Percentiles rank a stretch among this genome's conserved stretches.
phyloP scores from a whole-genome alignment of 805 yeast species.

The Wickerhamiella siamensis region DNA sequence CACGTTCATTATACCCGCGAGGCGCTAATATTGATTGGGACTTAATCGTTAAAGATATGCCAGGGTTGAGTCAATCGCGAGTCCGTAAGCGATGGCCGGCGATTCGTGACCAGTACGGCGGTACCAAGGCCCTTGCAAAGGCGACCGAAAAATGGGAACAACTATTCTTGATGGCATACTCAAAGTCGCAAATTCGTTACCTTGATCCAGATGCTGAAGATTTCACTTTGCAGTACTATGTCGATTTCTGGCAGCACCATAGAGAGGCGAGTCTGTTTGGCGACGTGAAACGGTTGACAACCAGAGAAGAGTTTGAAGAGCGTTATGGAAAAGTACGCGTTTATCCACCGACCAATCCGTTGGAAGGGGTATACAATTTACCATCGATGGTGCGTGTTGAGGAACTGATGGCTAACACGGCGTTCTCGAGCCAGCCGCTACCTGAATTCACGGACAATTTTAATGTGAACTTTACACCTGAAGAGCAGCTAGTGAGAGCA shows the following conservation, averaged over 20 bases:
- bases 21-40: conserved; percentile 51
- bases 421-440: no score
- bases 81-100: conserved; percentile 58
- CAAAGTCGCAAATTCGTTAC: conserved; percentile 30
- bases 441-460: not conserved
- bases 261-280: conserved; percentile 26
- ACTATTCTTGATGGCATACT: conserved; percentile 44
- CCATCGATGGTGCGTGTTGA: conserved; percentile 64
- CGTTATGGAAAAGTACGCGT: conserved; percentile 32
- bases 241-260: conserved; percentile 50
- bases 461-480: conserved; percentile 10
- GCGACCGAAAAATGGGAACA: conserved; percentile 50
- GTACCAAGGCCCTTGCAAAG: conserved; percentile 41
- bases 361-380: conserved; percentile 34
- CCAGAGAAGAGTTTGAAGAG: conserved; percentile 32
- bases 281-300: conserved; percentile 13
- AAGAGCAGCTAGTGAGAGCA: conserved; percentile 24
- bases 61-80: conserved; percentile 29
- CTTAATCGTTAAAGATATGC: conserved; percentile 37
- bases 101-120: conserved; percentile 46
- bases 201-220: conserved; percentile 29
- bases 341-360: conserved; percentile 16
- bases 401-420: conserved; percentile 31
- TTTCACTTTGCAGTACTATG: conserved; percentile 37
- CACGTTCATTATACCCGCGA: conserved; percentile 32